phyloP scores from a whole-genome alignment of 305 asterid genomes.

The Solanum hybrid region DNA sequence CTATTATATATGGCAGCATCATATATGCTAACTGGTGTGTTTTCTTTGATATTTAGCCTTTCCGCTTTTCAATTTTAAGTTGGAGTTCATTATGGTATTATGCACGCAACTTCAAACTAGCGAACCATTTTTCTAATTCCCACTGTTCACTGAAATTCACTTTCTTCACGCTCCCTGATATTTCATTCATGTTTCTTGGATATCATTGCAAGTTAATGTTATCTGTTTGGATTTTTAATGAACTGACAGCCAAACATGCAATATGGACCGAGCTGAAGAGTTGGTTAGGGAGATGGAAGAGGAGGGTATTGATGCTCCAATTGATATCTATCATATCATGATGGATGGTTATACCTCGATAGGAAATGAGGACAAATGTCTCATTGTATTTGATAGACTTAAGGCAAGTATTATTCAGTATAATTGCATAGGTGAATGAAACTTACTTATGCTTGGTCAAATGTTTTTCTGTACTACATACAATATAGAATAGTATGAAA shows the following conservation, averaged over 20 bases:
- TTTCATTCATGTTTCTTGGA: background rate
- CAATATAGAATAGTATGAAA: background rate
- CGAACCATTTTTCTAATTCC: background rate
- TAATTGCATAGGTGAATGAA: background rate
- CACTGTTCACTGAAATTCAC: background rate
- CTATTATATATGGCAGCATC: slow-evolving; percentile 81
- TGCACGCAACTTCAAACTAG: background rate
- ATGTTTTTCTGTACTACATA: background rate
- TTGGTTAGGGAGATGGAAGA: slow-evolving; percentile 96
- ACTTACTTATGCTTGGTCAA: background rate
- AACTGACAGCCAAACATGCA: slow-evolving; percentile 57
- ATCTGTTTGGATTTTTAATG: background rate
- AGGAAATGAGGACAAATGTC: slow-evolving; percentile 66
- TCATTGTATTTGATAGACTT: slow-evolving; percentile 71
- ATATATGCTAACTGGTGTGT: slow-evolving; percentile 84
- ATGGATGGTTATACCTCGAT: slow-evolving; percentile 93
- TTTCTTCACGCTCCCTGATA: background rate
- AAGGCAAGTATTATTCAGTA: slow-evolving; percentile 37
- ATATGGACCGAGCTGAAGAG: slow-evolving; percentile 77
- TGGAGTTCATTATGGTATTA: background rate
- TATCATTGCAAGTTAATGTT: background rate
- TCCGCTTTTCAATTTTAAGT: background rate
- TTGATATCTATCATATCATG: slow-evolving; percentile 92
- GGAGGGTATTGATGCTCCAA: slow-evolving; percentile 83
- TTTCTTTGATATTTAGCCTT: background rate